Evolutionary conservation across 371 early-diverging fungal genomes (phyloP), one percentile per base, ranked within the genome.

Genomic region (Zopfochytrium polystomum): DNA sequence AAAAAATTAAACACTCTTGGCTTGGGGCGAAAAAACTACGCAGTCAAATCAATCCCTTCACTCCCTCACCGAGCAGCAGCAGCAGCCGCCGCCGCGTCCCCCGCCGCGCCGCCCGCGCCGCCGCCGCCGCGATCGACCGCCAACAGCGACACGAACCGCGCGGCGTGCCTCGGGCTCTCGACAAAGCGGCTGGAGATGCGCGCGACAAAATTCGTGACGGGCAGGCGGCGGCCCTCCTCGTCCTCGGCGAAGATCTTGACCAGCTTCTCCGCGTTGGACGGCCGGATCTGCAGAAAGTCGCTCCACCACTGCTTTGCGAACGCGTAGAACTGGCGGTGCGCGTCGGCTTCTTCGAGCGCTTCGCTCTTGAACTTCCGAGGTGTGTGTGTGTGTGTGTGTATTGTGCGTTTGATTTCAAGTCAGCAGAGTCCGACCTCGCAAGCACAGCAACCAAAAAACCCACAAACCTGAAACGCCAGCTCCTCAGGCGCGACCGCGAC

Each of bases 261-360:
- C 18, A 69, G 59, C 20, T 72, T 43, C 25, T 63, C 43, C 1
- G 66, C 38, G 48, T 75, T 70, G 29, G 26, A 52, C 13, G 59
- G 38, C 29, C 73, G 60, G 1, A 75, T 67, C 35, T 70, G 70
- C 18, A 75, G 55, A 50, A 45, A 75, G 32, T 75, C 75, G 31
- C 54, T 66, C 75, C 75, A 75, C 75, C 75, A 75, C 50, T 70
- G 67, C 42, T 67, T 72, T 18, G 67, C 64, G 53, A 54, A 59
- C 6, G 62, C 22, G 48, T 63, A 68, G 53, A 71, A 70, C 7
- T 59, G 31, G 30, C 66, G 58, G 27, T 58, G 52, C 18, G 43
- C 46, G 29, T 68, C n/a, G n/a, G n/a, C 69, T 11, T 60, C 56
- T 15, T 62, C 57, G 20, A n/a, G 50, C 46, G 33, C 59, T 46